phyloP scores from a whole-genome alignment of 352 stramenopile species.

The Phytophthora syringae region DNA sequence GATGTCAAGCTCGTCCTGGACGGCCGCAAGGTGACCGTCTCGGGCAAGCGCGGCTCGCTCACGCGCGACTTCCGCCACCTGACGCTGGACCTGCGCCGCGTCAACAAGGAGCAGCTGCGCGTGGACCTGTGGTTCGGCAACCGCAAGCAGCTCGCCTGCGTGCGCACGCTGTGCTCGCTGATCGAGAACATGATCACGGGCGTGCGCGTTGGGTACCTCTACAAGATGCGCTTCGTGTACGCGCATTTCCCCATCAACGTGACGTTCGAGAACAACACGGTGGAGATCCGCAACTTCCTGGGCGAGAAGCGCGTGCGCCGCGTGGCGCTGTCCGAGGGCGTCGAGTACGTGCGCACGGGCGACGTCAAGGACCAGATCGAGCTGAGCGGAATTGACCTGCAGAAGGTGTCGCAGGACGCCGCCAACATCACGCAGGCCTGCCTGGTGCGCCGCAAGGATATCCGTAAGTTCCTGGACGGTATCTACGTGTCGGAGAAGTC shows the following conservation, averaged over 20 bases:
- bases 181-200: constrained; percentile 99
- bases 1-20: constrained; percentile 95
- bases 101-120: constrained; percentile 93
- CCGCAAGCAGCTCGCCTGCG: constrained; percentile 98
- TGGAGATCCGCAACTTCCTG: constrained; percentile 99
- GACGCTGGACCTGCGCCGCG: constrained; percentile 94
- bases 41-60: constrained; percentile 95
- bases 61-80: constrained; percentile 98
- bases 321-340: constrained; percentile 93
- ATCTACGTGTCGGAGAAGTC: constrained; percentile 99
- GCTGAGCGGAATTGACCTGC: constrained; percentile 98
- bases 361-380: constrained; percentile 99
- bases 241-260: constrained; percentile 99
- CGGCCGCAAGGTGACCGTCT: constrained; percentile 96
- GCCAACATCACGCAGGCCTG: constrained; percentile 89
- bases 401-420: constrained; percentile 94
- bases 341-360: constrained; percentile 94
- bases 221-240: constrained; percentile 99
- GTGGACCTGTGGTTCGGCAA: constrained; percentile 99
- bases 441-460: constrained; percentile 91
- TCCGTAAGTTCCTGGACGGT: constrained; percentile 99
- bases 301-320: constrained; percentile 98
- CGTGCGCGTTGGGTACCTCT: constrained; percentile 97
- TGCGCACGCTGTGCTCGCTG: constrained; percentile 98
- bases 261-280: constrained; percentile 90